These are phyloP conservation scores for Amanita pallidorosea DNA, from an alignment of 768 basidiomycete species.

Conservation along the genomic window DNA sequence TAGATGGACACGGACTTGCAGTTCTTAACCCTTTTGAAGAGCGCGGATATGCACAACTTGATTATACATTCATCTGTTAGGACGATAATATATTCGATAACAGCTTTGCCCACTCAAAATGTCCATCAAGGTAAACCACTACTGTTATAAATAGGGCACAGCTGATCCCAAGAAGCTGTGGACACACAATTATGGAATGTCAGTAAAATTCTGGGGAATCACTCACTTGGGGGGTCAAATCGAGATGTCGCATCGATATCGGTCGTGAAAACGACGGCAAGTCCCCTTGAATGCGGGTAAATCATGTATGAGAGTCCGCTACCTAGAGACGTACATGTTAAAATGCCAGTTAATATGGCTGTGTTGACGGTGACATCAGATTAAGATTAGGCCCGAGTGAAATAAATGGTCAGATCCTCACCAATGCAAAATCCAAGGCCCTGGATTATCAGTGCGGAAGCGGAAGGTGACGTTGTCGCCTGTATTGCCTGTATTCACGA, in stretches of 20 bases:
- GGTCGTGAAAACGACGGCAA: slow-evolving; percentile 31
- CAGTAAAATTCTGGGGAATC: not conserved
- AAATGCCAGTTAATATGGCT: slow-evolving; percentile 49
- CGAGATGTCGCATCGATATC: slow-evolving; percentile 11
- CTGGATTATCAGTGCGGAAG: slow-evolving; percentile 40
- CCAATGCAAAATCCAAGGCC: slow-evolving; percentile 43
- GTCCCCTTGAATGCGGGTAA: slow-evolving; percentile 13
- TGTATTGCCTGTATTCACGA: slow-evolving; percentile 19
- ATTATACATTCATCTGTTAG: too few relatives aligned
- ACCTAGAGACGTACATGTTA: slow-evolving; percentile 18
- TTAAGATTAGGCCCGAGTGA: not conserved
- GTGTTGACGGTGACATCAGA: too few relatives aligned
- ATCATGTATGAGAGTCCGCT: not conserved
- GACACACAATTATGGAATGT: not conserved
- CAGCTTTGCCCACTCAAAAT: too few relatives aligned
- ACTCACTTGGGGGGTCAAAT: slow-evolving; percentile 9
- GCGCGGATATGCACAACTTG: too few relatives aligned
- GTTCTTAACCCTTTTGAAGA: too few relatives aligned
- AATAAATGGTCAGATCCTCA: slow-evolving; percentile 7
- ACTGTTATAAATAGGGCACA: slow-evolving; percentile 25
- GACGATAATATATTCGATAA: too few relatives aligned
- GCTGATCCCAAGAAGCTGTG: slow-evolving; percentile 20
- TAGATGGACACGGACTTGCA: too few relatives aligned
- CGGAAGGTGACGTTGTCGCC: slow-evolving; percentile 35
- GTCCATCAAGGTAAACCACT: not conserved